phyloP scores from a whole-genome alignment of 106 monocot species.

The Apostasia shenzhenica region DNA sequence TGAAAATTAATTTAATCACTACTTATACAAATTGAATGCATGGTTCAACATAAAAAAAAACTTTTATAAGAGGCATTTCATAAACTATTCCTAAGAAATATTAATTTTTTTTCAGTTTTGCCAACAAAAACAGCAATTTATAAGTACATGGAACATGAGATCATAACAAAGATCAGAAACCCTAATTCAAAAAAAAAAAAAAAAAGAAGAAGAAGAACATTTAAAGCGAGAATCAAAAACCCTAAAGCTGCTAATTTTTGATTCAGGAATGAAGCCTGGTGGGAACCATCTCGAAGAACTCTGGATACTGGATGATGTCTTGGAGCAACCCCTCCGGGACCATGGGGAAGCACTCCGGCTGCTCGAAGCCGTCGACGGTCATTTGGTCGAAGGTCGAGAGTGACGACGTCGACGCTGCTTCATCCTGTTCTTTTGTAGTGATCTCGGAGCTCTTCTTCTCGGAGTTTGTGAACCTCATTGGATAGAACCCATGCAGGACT shows the following conservation, averaged over 20 bases:
- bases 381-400: not conserved
- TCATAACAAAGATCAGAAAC: too few species aligned
- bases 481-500: constrained; percentile 42
- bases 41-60: too few species aligned
- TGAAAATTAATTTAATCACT: too few species aligned
- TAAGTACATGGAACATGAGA: not conserved
- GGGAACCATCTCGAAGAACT: constrained; percentile 43
- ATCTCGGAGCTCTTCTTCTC: not conserved
- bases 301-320: constrained; percentile 59
- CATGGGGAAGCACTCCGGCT: constrained; percentile 21
- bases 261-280: not conserved
- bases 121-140: not conserved
- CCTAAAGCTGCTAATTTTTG: not conserved
- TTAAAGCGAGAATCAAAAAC: not conserved
- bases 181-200: too few species aligned
- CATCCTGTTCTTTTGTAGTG: not conserved
- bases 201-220: too few species aligned
- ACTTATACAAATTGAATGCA: too few species aligned
- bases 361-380: not conserved
- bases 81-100: not conserved
- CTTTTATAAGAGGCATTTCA: not conserved
- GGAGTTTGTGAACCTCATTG: not conserved
- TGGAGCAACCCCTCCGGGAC: constrained; percentile 40
- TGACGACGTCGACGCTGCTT: not conserved
- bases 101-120: not conserved